Percentiles rank a stretch among this genome's conserved stretches.
These are phyloP conservation scores for Hanseniaspora lachancei DNA, from an alignment of 805 yeast genomes.

Conservation along the genomic window DNA sequence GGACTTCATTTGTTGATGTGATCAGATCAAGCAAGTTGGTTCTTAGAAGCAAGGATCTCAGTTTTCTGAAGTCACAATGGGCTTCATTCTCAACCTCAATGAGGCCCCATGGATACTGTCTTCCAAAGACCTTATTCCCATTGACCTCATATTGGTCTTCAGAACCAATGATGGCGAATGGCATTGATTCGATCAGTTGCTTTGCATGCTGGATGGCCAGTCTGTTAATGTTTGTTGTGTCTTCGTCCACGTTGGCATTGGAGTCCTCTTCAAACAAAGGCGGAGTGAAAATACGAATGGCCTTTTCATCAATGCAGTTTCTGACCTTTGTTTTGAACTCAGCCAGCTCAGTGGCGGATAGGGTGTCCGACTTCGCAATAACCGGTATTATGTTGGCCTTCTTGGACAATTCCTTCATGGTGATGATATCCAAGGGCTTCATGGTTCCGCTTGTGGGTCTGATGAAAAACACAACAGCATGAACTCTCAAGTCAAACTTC, in stretches of 20 bases:
- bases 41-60: conserved; percentile 65
- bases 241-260: conserved; percentile 12
- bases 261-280: conserved; percentile 29
- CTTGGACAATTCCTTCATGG: conserved; percentile 68
- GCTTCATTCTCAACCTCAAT: conserved; percentile 77
- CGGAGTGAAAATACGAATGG: conserved; percentile 71
- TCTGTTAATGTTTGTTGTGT: not conserved
- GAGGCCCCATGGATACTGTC: conserved; percentile 83
- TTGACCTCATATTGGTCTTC: conserved; percentile 56
- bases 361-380: conserved; percentile 78
- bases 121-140: conserved; percentile 55
- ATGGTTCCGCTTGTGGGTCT: conserved; percentile 84
- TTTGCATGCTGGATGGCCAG: conserved; percentile 71
- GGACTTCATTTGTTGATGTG: conserved; percentile 65
- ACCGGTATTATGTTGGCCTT: conserved; percentile 82
- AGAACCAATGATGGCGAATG: conserved; percentile 71
- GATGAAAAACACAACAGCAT: conserved; percentile 78
- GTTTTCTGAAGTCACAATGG: conserved; percentile 73
- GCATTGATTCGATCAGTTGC: conserved; percentile 71
- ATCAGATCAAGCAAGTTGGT: conserved; percentile 74
- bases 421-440: conserved; percentile 75
- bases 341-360: conserved; percentile 56
- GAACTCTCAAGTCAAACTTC: conserved; percentile 73
- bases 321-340: conserved; percentile 64
- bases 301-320: conserved; percentile 71